These are phyloP conservation scores for Actinomortierella ambigua DNA, from an alignment of 371 early-diverging fungal species.

Conservation along the genomic window DNA sequence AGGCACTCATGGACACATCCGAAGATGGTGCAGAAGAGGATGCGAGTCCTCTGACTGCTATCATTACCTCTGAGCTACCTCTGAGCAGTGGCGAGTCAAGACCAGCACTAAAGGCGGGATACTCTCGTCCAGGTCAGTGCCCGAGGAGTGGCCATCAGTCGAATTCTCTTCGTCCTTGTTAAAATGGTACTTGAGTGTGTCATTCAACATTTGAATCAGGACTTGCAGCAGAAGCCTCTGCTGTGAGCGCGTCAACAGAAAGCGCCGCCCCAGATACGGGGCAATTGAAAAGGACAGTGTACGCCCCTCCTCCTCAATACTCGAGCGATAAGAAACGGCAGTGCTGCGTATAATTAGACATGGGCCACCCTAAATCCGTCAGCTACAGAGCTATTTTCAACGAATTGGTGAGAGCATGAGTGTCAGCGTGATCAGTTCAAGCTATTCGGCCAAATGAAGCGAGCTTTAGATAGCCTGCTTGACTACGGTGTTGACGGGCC, in stretches of 20 bases:
- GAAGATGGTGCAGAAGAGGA: too few relatives aligned
- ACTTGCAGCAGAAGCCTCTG: constrained; percentile 19
- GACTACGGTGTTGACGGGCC: not conserved
- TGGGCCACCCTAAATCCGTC: constrained; percentile 11
- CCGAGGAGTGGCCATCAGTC: constrained; percentile 28
- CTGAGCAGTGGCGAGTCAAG: constrained; percentile 43
- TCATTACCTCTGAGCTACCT: too few relatives aligned
- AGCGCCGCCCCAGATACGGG: constrained; percentile 28
- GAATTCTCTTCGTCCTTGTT: constrained; percentile 43
- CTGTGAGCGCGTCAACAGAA: constrained; percentile 36
- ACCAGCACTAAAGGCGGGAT: constrained; percentile 72
- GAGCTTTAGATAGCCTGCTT: not conserved
- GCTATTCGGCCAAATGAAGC: not conserved
- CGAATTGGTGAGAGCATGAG: constrained; percentile 24
- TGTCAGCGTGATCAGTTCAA: not conserved
- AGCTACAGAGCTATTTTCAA: constrained; percentile 9
- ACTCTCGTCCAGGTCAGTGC: constrained; percentile 60
- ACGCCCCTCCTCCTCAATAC: too few relatives aligned
- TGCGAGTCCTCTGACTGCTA: too few relatives aligned
- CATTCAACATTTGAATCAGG: constrained; percentile 31
- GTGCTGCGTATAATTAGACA: constrained; percentile 5
- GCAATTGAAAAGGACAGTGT: constrained; percentile 33
- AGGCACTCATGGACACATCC: too few relatives aligned
- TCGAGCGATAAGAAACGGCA: too few relatives aligned
- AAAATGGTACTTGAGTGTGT: constrained; percentile 34